These are phyloP conservation scores for Yarrowia sp. DNA, from an alignment of 805 yeast genomes.

Conservation along the genomic window DNA sequence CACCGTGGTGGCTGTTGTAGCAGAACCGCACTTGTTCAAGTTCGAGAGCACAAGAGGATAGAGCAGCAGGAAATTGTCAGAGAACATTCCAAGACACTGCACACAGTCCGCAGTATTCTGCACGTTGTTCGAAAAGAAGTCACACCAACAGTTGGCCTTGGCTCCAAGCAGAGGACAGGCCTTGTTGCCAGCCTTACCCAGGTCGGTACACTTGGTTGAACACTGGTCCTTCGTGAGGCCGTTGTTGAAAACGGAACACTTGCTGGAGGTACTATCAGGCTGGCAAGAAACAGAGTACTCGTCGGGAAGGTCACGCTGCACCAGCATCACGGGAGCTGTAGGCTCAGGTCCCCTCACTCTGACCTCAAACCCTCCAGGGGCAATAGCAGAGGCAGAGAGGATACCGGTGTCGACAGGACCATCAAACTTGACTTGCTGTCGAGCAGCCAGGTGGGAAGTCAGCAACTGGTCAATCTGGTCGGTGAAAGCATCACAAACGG, in stretches of 20 bases:
- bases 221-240: not conserved
- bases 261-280: not conserved
- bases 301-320: not conserved
- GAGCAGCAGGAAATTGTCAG: not conserved
- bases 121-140: not conserved
- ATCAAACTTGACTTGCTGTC: not conserved
- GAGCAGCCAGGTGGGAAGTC: not conserved
- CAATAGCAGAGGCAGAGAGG: not conserved
- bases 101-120: not conserved
- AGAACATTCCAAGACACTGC: not conserved
- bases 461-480: not conserved
- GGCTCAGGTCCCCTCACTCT: not conserved
- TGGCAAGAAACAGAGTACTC: not conserved
- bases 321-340: not conserved
- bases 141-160: not conserved
- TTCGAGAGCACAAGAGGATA: not conserved
- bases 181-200: not conserved
- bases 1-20: not conserved
- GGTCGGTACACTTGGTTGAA: not conserved
- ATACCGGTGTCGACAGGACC: not conserved
- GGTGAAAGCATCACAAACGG: not conserved
- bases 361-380: not conserved
- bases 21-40: not conserved
- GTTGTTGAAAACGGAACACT: not conserved
- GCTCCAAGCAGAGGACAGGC: not conserved